Evolutionary conservation across 768 basidiomycete species (phyloP).

Genomic region (Mycena metata): DNA sequence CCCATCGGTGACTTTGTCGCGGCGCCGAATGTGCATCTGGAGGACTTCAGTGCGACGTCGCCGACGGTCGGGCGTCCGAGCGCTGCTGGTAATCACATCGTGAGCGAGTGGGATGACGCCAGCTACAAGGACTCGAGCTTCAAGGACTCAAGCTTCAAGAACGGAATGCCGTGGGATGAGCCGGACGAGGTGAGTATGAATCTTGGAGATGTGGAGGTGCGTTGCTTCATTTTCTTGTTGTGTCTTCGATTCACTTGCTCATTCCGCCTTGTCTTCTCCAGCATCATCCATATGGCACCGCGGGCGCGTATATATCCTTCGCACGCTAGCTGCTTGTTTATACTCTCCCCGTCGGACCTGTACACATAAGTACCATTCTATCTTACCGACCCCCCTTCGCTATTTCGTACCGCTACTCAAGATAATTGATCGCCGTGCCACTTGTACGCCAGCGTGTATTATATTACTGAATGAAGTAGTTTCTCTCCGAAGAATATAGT

Average conservation of each 20-base stretch:
- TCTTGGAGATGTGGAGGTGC: conserved; percentile 12
- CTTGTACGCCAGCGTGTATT: no score
- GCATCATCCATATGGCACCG: conserved; percentile 22
- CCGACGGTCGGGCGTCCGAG: neutral
- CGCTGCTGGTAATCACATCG: neutral
- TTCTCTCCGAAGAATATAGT: no score
- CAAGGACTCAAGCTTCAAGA: conserved; percentile 8
- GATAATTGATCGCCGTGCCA: no score
- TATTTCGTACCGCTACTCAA: no score
- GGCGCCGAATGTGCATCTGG: conserved; percentile 11
- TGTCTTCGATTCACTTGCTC: no score
- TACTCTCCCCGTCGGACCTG: no score
- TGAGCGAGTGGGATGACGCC: conserved; percentile 25
- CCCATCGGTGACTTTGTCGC: conserved; percentile 22
- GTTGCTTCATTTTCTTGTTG: neutral
- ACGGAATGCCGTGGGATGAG: conserved; percentile 6
- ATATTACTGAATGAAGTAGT: no score
- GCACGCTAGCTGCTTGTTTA: neutral
- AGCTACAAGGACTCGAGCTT: conserved; percentile 3
- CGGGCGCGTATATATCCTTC: conserved; percentile 3
- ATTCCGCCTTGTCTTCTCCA: neutral
- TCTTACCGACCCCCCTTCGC: no score
- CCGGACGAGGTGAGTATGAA: neutral
- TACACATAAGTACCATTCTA: no score
- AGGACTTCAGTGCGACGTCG: neutral